Percentiles rank a stretch among this genome's conserved stretches.
Evolutionary conservation across 2,329 filamentous ascomycete genomes (phyloP).

Genomic region (Lecanosticta acicola): DNA sequence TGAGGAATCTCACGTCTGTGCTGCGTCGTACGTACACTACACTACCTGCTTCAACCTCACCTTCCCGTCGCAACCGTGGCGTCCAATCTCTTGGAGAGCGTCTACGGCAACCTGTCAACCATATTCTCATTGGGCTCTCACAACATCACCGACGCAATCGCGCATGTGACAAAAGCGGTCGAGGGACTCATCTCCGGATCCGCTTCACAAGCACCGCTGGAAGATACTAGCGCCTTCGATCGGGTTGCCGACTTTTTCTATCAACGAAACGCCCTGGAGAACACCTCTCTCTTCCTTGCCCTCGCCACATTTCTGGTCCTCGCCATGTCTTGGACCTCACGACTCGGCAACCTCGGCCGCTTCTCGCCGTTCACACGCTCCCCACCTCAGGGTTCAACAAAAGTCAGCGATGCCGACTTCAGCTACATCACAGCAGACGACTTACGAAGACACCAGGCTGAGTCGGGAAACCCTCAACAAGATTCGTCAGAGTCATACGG

Average conservation of each 20-base stretch:
- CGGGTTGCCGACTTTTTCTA: conserved; percentile 21
- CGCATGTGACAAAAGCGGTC: conserved; percentile 14
- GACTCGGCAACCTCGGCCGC: conserved; percentile 41
- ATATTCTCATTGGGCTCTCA: conserved; percentile 5
- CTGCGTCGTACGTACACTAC: neutral
- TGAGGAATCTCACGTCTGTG: neutral
- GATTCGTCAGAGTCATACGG: conserved; percentile 42
- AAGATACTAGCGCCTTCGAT: conserved; percentile 12
- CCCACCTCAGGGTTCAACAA: conserved; percentile 38
- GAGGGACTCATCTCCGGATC: conserved; percentile 12
- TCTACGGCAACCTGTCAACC: conserved; percentile 14
- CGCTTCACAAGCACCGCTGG: conserved; percentile 1
- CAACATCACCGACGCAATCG: conserved; percentile 16
- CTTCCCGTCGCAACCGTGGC: conserved; percentile 25
- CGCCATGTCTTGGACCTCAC: conserved; percentile 44
- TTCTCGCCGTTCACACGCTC: conserved; percentile 47
- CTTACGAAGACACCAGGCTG: conserved; percentile 41
- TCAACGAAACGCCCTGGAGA: conserved; percentile 26
- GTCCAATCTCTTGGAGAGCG: conserved; percentile 20
- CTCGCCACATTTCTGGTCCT: conserved; percentile 35
- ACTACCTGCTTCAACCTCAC: conserved; percentile 1
- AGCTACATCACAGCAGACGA: conserved; percentile 79
- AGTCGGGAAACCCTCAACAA: conserved; percentile 20
- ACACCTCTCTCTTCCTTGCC: conserved; percentile 30
- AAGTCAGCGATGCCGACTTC: conserved; percentile 70